These are phyloP conservation scores for Candida sithepensis DNA, from an alignment of 805 yeast genomes.

Conservation along the genomic window DNA sequence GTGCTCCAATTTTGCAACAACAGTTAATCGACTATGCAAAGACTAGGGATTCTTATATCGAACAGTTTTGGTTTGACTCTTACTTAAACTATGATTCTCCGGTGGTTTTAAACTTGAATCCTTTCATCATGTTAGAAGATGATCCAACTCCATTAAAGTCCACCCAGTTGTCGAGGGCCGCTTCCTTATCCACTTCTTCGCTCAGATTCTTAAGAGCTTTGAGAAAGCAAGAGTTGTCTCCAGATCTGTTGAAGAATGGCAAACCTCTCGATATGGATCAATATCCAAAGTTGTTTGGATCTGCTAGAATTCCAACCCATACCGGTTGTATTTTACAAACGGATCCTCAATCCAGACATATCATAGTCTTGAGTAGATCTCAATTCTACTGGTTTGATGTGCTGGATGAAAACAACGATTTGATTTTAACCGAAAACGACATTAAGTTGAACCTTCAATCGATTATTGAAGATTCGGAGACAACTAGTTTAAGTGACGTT, in stretches of 20 bases:
- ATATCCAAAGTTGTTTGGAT: constrained; percentile 80
- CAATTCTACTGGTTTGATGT: constrained; percentile 97
- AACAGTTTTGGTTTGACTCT: constrained; percentile 93
- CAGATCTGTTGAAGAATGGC: constrained; percentile 62
- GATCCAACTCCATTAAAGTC: constrained; percentile 73
- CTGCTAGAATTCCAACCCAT: constrained; percentile 79
- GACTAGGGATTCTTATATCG: constrained; percentile 75
- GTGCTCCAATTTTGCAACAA: constrained; percentile 57
- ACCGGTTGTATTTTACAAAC: constrained; percentile 85
- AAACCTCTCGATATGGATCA: constrained; percentile 85
- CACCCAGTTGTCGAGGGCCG: constrained; percentile 75
- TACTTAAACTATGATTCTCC: constrained; percentile 84
- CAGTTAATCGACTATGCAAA: constrained; percentile 60
- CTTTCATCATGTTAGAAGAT: constrained; percentile 85
- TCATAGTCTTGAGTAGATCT: constrained; percentile 76
- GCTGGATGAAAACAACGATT: constrained; percentile 64
- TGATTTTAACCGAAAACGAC: constrained; percentile 72
- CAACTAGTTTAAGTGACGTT: constrained; percentile 50
- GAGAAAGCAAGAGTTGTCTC: constrained; percentile 67
- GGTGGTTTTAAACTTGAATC: constrained; percentile 87
- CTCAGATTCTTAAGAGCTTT: constrained; percentile 77
- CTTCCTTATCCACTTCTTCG: constrained; percentile 71
- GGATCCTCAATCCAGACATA: constrained; percentile 71
- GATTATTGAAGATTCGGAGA: constrained; percentile 68
- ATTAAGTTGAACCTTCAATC: constrained; percentile 70